Percentiles rank a stretch among this genome's conserved stretches.
These are phyloP conservation scores for Mortierella sp. DNA, from an alignment of 371 early-diverging fungal genomes.

Conservation along the genomic window DNA sequence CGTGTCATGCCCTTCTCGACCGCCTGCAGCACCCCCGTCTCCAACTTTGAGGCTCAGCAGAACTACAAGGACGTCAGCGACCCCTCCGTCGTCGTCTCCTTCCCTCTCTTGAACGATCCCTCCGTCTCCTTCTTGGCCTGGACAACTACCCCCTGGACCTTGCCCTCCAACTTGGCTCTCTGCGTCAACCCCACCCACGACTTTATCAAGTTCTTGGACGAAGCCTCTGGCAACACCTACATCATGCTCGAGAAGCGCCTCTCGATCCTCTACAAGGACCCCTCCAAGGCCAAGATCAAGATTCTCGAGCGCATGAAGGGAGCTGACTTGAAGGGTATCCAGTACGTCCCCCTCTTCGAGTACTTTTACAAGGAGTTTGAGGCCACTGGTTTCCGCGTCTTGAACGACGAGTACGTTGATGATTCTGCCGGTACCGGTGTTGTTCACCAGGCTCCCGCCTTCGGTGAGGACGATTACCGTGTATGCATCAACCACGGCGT, in stretches of 20 bases:
- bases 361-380: slow-evolving; percentile 84
- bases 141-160: slow-evolving; percentile 99
- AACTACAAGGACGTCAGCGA: slow-evolving; percentile 99
- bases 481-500: slow-evolving; percentile 91
- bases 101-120: slow-evolving; percentile 92
- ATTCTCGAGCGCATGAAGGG: slow-evolving; percentile 90
- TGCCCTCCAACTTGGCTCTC: slow-evolving; percentile 98
- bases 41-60: slow-evolving; percentile 99
- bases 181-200: slow-evolving; percentile 96
- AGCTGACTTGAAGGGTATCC: slow-evolving; percentile 86
- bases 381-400: slow-evolving; percentile 90
- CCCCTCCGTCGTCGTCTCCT: slow-evolving; percentile 97
- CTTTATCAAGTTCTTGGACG: slow-evolving; percentile 95
- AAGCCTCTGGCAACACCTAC: slow-evolving; percentile 85
- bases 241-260: slow-evolving; percentile 92
- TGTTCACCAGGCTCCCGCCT: slow-evolving; percentile 99
- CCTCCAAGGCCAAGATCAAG: slow-evolving; percentile 95
- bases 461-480: slow-evolving; percentile 99
- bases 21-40: slow-evolving; percentile 96
- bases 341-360: slow-evolving; percentile 95
- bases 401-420: slow-evolving; percentile 95
- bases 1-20: slow-evolving; percentile 99
- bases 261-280: slow-evolving; percentile 92
- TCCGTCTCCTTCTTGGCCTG: slow-evolving; percentile 93
- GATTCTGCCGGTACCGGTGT: slow-evolving; percentile 99